Evolutionary conservation across 2,329 filamentous ascomycete genomes (phyloP).

Genomic region (Alternaria viburni): DNA sequence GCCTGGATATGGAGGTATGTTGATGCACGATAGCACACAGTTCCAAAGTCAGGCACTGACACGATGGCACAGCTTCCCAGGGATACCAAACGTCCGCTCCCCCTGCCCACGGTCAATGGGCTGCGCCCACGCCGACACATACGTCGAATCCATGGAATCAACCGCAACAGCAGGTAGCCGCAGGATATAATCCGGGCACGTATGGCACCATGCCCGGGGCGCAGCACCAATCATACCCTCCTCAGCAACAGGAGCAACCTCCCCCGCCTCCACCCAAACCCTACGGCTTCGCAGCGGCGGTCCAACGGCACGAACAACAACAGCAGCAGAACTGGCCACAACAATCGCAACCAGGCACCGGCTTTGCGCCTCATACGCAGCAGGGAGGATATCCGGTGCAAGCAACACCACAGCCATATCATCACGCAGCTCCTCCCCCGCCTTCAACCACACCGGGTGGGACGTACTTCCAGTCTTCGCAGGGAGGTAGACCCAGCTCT

Average conservation of each 20-base stretch:
- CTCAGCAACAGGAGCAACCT: slow-evolving; percentile 37
- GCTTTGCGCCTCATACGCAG: slow-evolving; percentile 30
- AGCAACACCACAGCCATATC: slow-evolving; percentile 31
- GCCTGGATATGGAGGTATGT: slow-evolving; percentile 39
- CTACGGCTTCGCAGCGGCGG: slow-evolving; percentile 37
- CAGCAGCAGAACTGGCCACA: slow-evolving; percentile 23
- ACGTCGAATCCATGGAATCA: slow-evolving; percentile 34
- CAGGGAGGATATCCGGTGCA: slow-evolving; percentile 34
- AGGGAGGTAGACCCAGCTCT: slow-evolving; percentile 33
- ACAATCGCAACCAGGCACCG: slow-evolving; percentile 27
- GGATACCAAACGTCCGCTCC: slow-evolving; percentile 34
- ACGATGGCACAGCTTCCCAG: slow-evolving; percentile 15
- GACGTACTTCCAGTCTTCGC: slow-evolving; percentile 42
- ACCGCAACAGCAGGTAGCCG: slow-evolving; percentile 25
- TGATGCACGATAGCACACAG: neutral
- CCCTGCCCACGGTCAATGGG: slow-evolving; percentile 39
- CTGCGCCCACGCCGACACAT: slow-evolving; percentile 28
- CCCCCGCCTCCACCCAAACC: slow-evolving; percentile 48
- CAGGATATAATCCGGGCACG: slow-evolving; percentile 41
- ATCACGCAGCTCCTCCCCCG: slow-evolving; percentile 33
- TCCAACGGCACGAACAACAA: slow-evolving; percentile 30
- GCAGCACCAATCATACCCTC: slow-evolving; percentile 24
- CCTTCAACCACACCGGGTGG: slow-evolving; percentile 38
- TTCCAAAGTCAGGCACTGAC: slow-evolving; percentile 3
- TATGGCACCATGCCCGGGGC: slow-evolving; percentile 42